Evolutionary conservation across 2,329 filamentous ascomycete species (phyloP).

Genomic region (Didymella arachidicola): DNA sequence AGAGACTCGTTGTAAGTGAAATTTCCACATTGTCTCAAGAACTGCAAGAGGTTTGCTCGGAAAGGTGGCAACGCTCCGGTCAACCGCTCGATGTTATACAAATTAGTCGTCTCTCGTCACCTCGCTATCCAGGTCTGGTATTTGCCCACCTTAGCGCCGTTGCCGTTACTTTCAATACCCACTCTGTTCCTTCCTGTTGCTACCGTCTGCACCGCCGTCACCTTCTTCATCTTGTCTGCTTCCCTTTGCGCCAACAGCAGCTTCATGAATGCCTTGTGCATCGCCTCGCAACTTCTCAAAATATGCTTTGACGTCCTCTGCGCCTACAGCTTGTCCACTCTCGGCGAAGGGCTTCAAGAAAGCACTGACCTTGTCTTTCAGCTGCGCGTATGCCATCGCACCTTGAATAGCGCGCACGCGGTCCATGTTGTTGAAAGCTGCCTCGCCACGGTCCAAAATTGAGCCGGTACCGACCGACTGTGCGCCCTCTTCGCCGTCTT

Average conservation of each 20-base stretch:
- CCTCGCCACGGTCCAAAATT: constrained; percentile 89
- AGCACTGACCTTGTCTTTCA: constrained; percentile 93
- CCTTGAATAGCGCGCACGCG: constrained; percentile 91
- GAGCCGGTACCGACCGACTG: constrained; percentile 75
- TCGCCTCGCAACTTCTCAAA: constrained; percentile 95
- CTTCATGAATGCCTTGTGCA: constrained; percentile 69
- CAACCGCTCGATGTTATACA: neutral
- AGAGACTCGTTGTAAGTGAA: no score
- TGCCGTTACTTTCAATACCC: constrained; percentile 42
- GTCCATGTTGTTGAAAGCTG: constrained; percentile 88
- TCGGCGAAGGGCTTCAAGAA: constrained; percentile 96
- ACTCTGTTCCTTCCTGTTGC: constrained; percentile 50
- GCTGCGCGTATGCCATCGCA: constrained; percentile 96
- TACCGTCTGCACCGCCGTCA: constrained; percentile 36
- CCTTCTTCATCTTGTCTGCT: constrained; percentile 39
- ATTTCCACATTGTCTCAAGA: neutral
- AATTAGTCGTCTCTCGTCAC: constrained; percentile 4
- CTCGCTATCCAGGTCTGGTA: constrained; percentile 9
- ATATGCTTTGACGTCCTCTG: constrained; percentile 95
- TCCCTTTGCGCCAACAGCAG: constrained; percentile 41
- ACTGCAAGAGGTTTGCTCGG: neutral
- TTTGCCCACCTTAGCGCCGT: constrained; percentile 3
- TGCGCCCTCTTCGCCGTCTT: constrained; percentile 61
- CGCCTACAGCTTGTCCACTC: constrained; percentile 84
- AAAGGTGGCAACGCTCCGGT: neutral